These are phyloP conservation scores for Phytophthora vignae DNA, from an alignment of 352 stramenopile species.

Conservation along the genomic window DNA sequence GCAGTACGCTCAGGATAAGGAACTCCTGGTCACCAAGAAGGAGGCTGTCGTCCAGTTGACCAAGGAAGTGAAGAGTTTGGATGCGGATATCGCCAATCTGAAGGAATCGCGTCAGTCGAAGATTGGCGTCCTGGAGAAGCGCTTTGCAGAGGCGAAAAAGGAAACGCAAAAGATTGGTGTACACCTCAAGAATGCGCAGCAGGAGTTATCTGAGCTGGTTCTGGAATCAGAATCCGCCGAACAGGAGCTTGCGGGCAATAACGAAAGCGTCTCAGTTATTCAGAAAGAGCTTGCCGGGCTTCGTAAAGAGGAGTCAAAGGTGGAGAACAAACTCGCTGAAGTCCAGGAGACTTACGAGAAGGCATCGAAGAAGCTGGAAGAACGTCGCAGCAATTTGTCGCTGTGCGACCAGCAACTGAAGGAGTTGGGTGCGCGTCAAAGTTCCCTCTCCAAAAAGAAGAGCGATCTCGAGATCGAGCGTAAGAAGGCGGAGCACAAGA, in stretches of 20 bases:
- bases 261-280: constrained; percentile 58
- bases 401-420: constrained; percentile 94
- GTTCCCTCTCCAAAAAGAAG: constrained; percentile 86
- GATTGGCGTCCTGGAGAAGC: constrained; percentile 81
- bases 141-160: constrained; percentile 80
- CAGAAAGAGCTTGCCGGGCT: constrained; percentile 69
- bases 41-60: constrained; percentile 81
- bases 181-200: constrained; percentile 68
- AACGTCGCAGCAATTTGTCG: constrained; percentile 73
- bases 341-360: constrained; percentile 73
- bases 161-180: constrained; percentile 69
- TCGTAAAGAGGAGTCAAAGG: constrained; percentile 75
- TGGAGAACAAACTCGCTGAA: constrained; percentile 70
- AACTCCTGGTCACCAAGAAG: constrained; percentile 67
- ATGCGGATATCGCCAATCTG: constrained; percentile 84
- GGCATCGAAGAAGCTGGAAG: constrained; percentile 70
- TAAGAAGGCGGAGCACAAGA: constrained; percentile 96
- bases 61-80: constrained; percentile 73
- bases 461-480: constrained; percentile 92
- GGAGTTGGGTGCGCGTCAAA: constrained; percentile 84
- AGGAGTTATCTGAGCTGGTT: constrained; percentile 77
- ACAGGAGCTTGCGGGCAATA: constrained; percentile 67
- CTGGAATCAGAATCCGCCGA: constrained; percentile 79
- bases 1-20: constrained; percentile 76
- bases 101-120: constrained; percentile 85